phyloP scores from a whole-genome alignment of 2,329 filamentous ascomycete species.

The Thermomyces lanuginosus region DNA sequence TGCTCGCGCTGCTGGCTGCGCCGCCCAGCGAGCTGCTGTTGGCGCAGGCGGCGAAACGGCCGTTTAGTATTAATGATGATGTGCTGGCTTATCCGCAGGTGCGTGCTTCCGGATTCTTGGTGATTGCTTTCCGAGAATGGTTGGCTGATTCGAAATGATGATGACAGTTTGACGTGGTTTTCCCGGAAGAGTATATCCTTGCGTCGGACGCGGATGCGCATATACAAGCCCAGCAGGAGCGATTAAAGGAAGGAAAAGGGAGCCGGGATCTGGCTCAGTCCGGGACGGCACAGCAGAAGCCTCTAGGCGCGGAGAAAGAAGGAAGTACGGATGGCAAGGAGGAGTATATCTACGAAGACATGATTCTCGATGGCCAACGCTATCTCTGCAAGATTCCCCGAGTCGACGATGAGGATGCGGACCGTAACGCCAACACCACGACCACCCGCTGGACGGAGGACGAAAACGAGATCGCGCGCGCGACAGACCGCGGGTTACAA shows the following conservation, averaged over 20 bases:
- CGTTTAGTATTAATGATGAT: conserved; percentile 79
- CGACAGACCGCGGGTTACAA: conserved; percentile 63
- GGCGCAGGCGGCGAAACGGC: conserved; percentile 38
- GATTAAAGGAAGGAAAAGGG: conserved; percentile 6
- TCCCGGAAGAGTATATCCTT: conserved; percentile 55
- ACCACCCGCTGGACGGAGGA: conserved; percentile 40
- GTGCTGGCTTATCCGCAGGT: conserved; percentile 76
- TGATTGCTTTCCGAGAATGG: too few relatives aligned
- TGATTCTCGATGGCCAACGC: conserved; percentile 51
- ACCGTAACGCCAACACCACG: conserved; percentile 52
- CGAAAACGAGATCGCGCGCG: conserved; percentile 61
- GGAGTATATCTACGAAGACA: conserved; percentile 46
- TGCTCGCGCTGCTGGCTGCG: conserved; percentile 15
- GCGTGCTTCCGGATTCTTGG: too few relatives aligned
- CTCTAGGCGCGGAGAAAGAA: conserved; percentile 38
- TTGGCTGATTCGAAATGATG: too few relatives aligned
- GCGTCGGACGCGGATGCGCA: conserved; percentile 53
- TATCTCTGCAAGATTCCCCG: conserved; percentile 77
- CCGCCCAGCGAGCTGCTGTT: too few relatives aligned
- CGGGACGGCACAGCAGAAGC: conserved; percentile 11
- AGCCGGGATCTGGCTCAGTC: conserved; percentile 4
- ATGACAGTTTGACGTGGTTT: conserved; percentile 59
- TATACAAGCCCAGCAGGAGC: conserved; percentile 12
- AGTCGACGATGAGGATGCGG: conserved; percentile 43
- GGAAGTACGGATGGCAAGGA: conserved; percentile 42